Conservation (phyloP, 2,329 filamentous ascomycete species). For the Chrysoporthe puriensis region DNA sequence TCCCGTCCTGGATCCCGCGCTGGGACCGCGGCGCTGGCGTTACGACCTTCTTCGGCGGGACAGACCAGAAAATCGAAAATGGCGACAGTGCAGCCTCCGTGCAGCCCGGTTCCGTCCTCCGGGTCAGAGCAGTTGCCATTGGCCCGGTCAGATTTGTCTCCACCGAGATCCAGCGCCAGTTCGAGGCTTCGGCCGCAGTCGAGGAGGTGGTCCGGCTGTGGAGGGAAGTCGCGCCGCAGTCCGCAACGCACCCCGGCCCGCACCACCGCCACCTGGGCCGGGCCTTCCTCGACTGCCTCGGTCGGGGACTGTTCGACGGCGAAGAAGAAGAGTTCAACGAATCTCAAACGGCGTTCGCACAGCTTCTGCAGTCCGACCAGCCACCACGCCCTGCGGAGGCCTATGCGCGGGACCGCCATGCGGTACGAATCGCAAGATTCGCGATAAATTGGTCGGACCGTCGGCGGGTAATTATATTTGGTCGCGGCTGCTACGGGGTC, state of each 20-base stretch:
- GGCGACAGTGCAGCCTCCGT: background rate
- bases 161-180: background rate
- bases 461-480: background rate
- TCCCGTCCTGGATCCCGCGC: constrained; percentile 32
- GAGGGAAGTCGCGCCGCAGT: background rate
- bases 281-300: background rate
- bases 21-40: background rate
- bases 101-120: background rate
- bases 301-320: accelerated
- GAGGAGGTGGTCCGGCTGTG: constrained; percentile 3
- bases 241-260: background rate
- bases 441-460: accelerated
- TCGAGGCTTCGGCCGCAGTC: background rate
- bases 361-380: constrained; percentile 6
- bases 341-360: background rate
- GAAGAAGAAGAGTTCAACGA: background rate
- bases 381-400: background rate
- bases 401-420: background rate
- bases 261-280: background rate
- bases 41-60: accelerated
- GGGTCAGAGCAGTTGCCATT: background rate
- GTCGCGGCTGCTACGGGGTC: constrained; percentile 33
- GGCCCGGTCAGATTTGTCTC: constrained; percentile 10
- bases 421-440: background rate
- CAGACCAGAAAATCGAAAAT: too few relatives aligned